phyloP scores from a whole-genome alignment of 768 basidiomycete species.

The Tricholoma sp. region DNA sequence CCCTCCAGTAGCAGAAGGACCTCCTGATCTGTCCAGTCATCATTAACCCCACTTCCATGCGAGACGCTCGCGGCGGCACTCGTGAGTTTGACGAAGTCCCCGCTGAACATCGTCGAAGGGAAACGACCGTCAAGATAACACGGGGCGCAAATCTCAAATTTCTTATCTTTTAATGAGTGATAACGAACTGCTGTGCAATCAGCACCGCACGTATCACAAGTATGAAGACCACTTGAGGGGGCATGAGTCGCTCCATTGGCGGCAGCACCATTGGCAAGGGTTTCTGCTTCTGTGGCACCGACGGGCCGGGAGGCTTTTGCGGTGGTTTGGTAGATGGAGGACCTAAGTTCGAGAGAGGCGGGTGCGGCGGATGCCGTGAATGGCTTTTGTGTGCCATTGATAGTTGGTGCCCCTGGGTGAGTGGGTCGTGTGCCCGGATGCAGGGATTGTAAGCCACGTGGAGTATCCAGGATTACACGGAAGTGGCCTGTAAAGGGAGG shows the following conservation, averaged over 20 bases:
- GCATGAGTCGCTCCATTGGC: conserved; percentile 41
- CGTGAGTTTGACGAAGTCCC: conserved; percentile 91
- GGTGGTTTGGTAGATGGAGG: conserved; percentile 84
- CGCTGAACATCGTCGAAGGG: conserved; percentile 92
- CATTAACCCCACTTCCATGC: conserved; percentile 35
- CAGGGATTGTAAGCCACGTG: conserved; percentile 90
- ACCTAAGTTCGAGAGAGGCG: conserved; percentile 83
- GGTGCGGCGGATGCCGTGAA: conserved; percentile 37
- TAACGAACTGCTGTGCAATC: conserved; percentile 89
- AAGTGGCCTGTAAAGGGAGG: conserved; percentile 99
- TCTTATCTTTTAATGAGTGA: conserved; percentile 88
- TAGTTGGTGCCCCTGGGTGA: conserved; percentile 30
- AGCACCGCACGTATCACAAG: conserved; percentile 92
- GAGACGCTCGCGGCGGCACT: conserved; percentile 34
- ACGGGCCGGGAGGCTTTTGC: conserved; percentile 76
- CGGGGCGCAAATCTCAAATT: conserved; percentile 83
- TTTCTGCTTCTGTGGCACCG: conserved; percentile 59
- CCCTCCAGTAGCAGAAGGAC: conserved; percentile 86
- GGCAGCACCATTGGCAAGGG: conserved; percentile 53
- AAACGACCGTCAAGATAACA: conserved; percentile 98
- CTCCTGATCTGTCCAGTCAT: conserved; percentile 92
- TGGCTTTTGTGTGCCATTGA: conserved; percentile 46
- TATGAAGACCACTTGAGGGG: conserved; percentile 35
- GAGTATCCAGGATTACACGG: conserved; percentile 95
- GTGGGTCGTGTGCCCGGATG: conserved; percentile 72